Conservation (phyloP, 768 basidiomycete genomes). For the Ramaria rubella region DNA sequence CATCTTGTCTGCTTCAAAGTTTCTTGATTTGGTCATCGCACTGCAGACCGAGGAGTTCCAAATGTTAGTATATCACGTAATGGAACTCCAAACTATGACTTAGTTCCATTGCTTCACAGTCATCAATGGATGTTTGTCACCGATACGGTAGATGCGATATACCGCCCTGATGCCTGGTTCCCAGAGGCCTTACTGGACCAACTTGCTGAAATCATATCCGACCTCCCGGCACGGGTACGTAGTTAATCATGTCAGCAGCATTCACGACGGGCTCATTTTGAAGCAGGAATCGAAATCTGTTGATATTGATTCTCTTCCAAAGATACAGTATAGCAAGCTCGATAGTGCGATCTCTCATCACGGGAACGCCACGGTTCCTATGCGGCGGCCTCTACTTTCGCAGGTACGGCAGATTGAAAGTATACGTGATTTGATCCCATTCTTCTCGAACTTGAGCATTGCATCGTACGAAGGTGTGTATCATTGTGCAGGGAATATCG, state of each 20-base stretch:
- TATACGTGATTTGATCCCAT: slow-evolving; percentile 78
- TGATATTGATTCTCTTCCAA: neutral
- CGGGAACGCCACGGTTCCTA: slow-evolving; percentile 29
- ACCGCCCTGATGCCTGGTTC: slow-evolving; percentile 60
- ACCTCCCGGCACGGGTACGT: slow-evolving; percentile 38
- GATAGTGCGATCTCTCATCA: slow-evolving; percentile 3
- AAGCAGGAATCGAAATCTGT: slow-evolving; percentile 1
- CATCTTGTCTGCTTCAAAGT: slow-evolving; percentile 86
- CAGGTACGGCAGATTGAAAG: slow-evolving; percentile 70
- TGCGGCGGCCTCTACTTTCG: slow-evolving; percentile 71
- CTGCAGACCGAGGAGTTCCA: slow-evolving; percentile 98
- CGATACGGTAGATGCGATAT: slow-evolving; percentile 93
- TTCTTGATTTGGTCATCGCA: slow-evolving; percentile 85
- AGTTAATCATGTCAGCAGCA: no score
- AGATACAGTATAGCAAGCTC: slow-evolving; percentile 1
- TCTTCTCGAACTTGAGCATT: slow-evolving; percentile 81
- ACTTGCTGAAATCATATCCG: slow-evolving; percentile 75
- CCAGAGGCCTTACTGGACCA: slow-evolving; percentile 90
- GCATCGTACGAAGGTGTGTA: slow-evolving; percentile 41
- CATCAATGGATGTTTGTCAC: slow-evolving; percentile 99
- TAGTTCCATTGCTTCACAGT: slow-evolving; percentile 24
- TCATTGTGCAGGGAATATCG: slow-evolving; percentile 69
- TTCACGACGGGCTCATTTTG: no score
- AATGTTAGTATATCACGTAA: slow-evolving; percentile 48
- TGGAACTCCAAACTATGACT: neutral